phyloP scores from a whole-genome alignment of 1,284 basidiomycete species.

The Calocybe gambosa region DNA sequence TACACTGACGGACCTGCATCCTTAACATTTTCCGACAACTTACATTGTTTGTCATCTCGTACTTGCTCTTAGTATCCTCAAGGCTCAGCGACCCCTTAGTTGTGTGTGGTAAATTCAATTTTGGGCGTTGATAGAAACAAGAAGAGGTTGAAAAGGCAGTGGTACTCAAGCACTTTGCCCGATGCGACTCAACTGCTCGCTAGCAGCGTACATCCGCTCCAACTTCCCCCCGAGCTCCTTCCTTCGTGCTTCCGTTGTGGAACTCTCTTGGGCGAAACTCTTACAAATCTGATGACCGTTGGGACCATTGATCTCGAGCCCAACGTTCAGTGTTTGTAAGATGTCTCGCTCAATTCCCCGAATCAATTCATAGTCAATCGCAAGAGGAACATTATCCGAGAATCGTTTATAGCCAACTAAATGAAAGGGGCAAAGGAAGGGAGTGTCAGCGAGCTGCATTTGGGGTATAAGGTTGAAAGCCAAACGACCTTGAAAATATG shows the following conservation, averaged over 20 bases:
- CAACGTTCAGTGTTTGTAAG: constrained; percentile 30
- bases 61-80: too few species aligned
- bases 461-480: neutral
- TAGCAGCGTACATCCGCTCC: constrained; percentile 46
- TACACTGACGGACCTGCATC: too few species aligned
- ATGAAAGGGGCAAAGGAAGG: neutral
- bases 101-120: too few species aligned
- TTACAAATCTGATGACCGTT: constrained; percentile 45
- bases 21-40: too few species aligned
- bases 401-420: constrained; percentile 68
- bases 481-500: constrained; percentile 61
- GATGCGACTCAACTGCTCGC: constrained; percentile 19
- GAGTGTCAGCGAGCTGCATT: neutral
- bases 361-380: constrained; percentile 60
- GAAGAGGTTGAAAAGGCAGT: too few species aligned
- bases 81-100: too few species aligned
- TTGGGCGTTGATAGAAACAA: too few species aligned
- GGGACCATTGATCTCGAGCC: constrained; percentile 39
- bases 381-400: constrained; percentile 54
- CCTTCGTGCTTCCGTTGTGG: constrained; percentile 38
- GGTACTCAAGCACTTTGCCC: too few species aligned
- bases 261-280: constrained; percentile 49
- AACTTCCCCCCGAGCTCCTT: constrained; percentile 46
- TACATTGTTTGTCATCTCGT: too few species aligned
- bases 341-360: constrained; percentile 38